Evolutionary conservation across 1,139 yeast genomes (phyloP).

Genomic region (Zygosaccharomyces sapae): DNA sequence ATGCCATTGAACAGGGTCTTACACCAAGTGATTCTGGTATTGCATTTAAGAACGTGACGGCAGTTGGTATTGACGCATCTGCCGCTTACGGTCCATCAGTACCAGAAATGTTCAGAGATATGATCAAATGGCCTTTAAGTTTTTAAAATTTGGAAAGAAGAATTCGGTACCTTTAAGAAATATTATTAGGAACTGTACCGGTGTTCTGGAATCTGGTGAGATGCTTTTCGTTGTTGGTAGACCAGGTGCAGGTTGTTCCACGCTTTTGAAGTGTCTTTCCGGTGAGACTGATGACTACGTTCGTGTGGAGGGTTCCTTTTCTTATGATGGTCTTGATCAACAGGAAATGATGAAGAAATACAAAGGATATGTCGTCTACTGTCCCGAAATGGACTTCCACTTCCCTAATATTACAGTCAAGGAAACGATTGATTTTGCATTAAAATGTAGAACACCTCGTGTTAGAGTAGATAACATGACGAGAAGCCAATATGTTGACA

Average conservation of each 20-base stretch:
- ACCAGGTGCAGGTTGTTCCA: slow-evolving; percentile 66
- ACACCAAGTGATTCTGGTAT: slow-evolving; percentile 48
- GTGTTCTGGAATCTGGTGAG: slow-evolving; percentile 54
- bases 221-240: slow-evolving; percentile 59
- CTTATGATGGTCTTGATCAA: slow-evolving; percentile 52
- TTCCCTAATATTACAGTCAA: slow-evolving; percentile 63
- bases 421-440: slow-evolving; percentile 57
- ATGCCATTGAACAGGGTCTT: slow-evolving; percentile 42
- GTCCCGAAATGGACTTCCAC: slow-evolving; percentile 60
- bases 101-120: slow-evolving; percentile 40
- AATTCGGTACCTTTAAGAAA: slow-evolving; percentile 44
- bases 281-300: slow-evolving; percentile 47
- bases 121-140: slow-evolving; percentile 35
- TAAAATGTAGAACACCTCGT: slow-evolving; percentile 58
- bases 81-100: slow-evolving; percentile 52
- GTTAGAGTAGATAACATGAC: slow-evolving; percentile 47
- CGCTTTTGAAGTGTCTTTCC: slow-evolving; percentile 51
- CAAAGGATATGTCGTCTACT: slow-evolving; percentile 53
- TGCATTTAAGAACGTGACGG: slow-evolving; percentile 44
- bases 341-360: slow-evolving; percentile 47
- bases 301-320: slow-evolving; percentile 43
- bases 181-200: slow-evolving; percentile 45
- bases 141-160: too few species aligned
- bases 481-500: slow-evolving; percentile 46
- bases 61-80: slow-evolving; percentile 49